Base-by-base conservation (phyloP, 2,329 filamentous ascomycete genomes). In the Plectosphaerella cucumerina region DNA sequence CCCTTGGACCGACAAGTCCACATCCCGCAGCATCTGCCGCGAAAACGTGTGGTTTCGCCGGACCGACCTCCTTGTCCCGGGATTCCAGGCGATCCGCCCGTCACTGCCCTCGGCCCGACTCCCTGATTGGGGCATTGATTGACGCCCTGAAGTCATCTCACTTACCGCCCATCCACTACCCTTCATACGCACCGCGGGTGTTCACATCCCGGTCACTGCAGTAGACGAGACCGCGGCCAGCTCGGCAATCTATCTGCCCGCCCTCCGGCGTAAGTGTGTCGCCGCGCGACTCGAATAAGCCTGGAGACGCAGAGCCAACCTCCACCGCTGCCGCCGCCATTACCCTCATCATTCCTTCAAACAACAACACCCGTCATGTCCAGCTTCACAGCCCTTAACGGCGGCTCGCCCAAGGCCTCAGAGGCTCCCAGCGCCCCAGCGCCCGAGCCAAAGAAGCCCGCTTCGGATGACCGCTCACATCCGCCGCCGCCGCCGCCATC, bases 341-440 rank as follows among this genome's bases (percentile, higher is more conserved):
- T 11, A 31, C 26, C 12, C 26, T 11, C 26, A 31, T 31, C 26
- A 31, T 31, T 11, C 26, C 26, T 31, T 31, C 12, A 31, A 8
- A 31, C 26, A 31, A 8, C 26, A 31, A 31, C 26, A 31, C 14
- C 15, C 21, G 65, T 59, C 58, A 80, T 80, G 77, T 71, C 77
- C 37, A 65, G 72, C n/a, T 79, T 78, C 53, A 77, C 70, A 26
- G 73, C 75, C 56, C 71, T 80, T n/a, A 78, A 78, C 54, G 73
- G 76, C 56, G 70, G 66, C 58, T 77, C 74, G 53, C 76, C 73
- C 44, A 77, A 72, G 57, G 62, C 65, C 22, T 59, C 67, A 42
- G 73, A 73, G 52, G 60, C 62, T 21, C 59, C 59, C 39, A 68
- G 66, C 52, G 64, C 71, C 18, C 51, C 59, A 33, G 54, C 62